phyloP scores from a whole-genome alignment of 1,284 basidiomycete genomes.

The Cystobasidium sp. region DNA sequence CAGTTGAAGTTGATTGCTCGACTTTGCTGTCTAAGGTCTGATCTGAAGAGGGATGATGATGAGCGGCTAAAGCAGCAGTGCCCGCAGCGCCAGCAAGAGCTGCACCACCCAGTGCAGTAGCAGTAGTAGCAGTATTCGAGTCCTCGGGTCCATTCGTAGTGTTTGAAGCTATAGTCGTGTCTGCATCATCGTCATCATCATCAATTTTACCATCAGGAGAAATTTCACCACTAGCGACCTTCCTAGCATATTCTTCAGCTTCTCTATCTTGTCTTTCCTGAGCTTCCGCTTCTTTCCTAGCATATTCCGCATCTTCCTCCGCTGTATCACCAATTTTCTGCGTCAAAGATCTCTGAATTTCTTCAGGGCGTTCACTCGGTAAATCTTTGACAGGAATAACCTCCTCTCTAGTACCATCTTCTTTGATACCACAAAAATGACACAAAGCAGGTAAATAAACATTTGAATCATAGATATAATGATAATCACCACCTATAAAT shows the following conservation, averaged over 20 bases:
- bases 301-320: constrained; percentile 21
- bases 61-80: constrained; percentile 4
- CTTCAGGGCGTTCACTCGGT: constrained; percentile 15
- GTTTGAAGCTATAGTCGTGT: background rate
- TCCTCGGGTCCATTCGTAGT: background rate
- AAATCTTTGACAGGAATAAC: constrained; percentile 28
- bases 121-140: background rate
- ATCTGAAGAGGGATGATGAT: background rate
- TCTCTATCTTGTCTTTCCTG: constrained; percentile 28
- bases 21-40: too few relatives aligned
- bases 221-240: background rate
- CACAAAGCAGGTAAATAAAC: constrained; percentile 63
- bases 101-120: background rate
- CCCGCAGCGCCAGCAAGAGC: constrained; percentile 5
- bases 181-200: background rate
- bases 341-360: constrained; percentile 26
- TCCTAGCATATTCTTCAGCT: constrained; percentile 7
- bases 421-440: constrained; percentile 44
- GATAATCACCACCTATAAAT: constrained; percentile 73
- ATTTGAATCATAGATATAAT: constrained; percentile 75
- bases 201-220: background rate
- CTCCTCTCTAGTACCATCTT: constrained; percentile 43
- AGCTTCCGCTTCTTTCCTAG: constrained; percentile 14
- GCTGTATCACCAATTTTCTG: background rate
- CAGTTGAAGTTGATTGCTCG: too few relatives aligned